phyloP scores from a whole-genome alignment of 805 yeast species.

The Ascoidea tarda region DNA sequence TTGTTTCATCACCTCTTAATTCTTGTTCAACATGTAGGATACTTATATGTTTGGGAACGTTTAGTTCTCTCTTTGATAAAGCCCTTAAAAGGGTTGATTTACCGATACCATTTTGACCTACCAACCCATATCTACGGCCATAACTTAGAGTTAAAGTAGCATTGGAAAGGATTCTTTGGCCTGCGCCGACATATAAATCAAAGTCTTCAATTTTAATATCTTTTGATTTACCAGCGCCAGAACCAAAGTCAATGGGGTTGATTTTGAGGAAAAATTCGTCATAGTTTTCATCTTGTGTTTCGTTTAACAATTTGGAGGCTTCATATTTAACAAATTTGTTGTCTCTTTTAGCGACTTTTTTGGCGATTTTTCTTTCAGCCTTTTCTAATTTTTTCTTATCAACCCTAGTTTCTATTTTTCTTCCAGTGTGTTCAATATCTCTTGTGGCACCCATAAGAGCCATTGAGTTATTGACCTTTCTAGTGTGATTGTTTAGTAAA shows the following conservation, averaged over 20 bases:
- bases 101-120: slow-evolving; percentile 99
- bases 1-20: slow-evolving; percentile 81
- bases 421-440: slow-evolving; percentile 84
- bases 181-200: slow-evolving; percentile 92
- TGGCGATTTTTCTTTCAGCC: slow-evolving; percentile 95
- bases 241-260: slow-evolving; percentile 85
- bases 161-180: slow-evolving; percentile 82
- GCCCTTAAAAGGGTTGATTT: slow-evolving; percentile 90
- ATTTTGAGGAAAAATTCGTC: slow-evolving; percentile 92
- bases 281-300: slow-evolving; percentile 56
- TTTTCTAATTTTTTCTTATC: slow-evolving; percentile 94
- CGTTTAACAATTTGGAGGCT: slow-evolving; percentile 79
- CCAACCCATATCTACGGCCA: slow-evolving; percentile 94
- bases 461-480: slow-evolving; percentile 63
- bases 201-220: slow-evolving; percentile 88
- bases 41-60: slow-evolving; percentile 90
- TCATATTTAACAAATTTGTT: slow-evolving; percentile 79
- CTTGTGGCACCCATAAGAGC: slow-evolving; percentile 65
- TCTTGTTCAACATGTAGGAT: slow-evolving; percentile 97
- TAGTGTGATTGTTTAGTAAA: slow-evolving; percentile 49
- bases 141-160: slow-evolving; percentile 76
- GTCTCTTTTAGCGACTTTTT: slow-evolving; percentile 81
- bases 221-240: slow-evolving; percentile 91
- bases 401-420: slow-evolving; percentile 86
- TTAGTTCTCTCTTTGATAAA: slow-evolving; percentile 81